A percentile compares a stretch with the other conserved stretches of the same genome.
Evolutionary conservation across 352 stramenopile genomes (phyloP).

Genomic region (Phytopythium oedochilum): DNA sequence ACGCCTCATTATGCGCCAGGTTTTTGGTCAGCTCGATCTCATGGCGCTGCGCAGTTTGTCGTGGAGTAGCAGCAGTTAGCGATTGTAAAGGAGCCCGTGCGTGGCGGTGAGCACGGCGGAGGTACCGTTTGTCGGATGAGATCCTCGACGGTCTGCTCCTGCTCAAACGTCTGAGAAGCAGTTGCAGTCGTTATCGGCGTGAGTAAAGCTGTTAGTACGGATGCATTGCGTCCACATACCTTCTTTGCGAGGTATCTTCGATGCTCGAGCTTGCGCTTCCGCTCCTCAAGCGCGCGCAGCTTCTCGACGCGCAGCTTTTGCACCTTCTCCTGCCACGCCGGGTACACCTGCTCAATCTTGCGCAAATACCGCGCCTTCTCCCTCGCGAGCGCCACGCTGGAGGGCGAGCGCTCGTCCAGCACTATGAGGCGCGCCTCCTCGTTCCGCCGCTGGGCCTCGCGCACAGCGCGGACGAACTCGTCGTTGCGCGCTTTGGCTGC

Average conservation of each 20-base stretch:
- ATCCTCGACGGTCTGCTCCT: constrained; percentile 63
- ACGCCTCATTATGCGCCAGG: constrained; percentile 71
- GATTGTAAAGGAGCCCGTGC: too few relatives aligned
- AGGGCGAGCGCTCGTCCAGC: constrained; percentile 37
- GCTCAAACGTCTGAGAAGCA: constrained; percentile 61
- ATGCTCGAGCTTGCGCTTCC: constrained; percentile 67
- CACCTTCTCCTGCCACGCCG: constrained; percentile 69
- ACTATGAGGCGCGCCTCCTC: constrained; percentile 36
- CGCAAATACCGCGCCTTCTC: constrained; percentile 59
- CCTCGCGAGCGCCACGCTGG: constrained; percentile 35
- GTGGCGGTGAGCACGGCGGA: too few relatives aligned
- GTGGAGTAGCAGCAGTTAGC: too few relatives aligned
- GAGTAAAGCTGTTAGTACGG: too few relatives aligned
- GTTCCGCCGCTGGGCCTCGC: constrained; percentile 44
- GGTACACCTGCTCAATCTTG: constrained; percentile 62
- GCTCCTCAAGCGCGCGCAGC: constrained; percentile 60
- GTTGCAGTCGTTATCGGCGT: too few relatives aligned
- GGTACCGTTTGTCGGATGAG: constrained; percentile 65
- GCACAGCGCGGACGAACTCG: constrained; percentile 47
- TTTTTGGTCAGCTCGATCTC: constrained; percentile 72
- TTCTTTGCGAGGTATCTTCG: constrained; percentile 69
- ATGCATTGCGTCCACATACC: too few relatives aligned
- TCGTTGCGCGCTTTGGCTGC: constrained; percentile 55
- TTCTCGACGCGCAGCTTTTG: constrained; percentile 46
- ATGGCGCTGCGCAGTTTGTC: too few relatives aligned